Evolutionary conservation across 2,329 filamentous ascomycete genomes (phyloP), one percentile per base, ranked within the genome.

Genomic region (Trichoderma sp.): DNA sequence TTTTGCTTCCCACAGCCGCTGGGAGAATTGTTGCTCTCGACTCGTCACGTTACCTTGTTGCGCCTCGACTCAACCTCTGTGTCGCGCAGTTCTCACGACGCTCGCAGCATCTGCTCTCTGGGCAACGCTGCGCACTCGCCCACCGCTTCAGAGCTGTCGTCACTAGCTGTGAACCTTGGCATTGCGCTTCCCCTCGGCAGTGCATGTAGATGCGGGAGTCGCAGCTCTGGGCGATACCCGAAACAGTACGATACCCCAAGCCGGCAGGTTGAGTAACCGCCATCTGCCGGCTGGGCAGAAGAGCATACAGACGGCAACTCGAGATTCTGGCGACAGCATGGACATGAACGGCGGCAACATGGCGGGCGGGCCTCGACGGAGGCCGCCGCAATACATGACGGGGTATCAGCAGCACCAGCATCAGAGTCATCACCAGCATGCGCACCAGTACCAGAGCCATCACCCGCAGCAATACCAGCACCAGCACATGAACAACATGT

Each of bases 281-380:
- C 87, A 89, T 89, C 87, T 90, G 87, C 87, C 88, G 86, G 87
- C 87, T 86, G 89, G 89, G 84, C 87, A 88, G 79, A 82, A 88
- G 79, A 82, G 82, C 77, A 83, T 85, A 80, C 82, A 80, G 73
- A 80, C 79, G 74, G 77, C 74, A 69, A 72, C 71, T 67, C 73
- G 72, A 67, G 74, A 72, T 68, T 73, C 74, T 64, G 68, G 70
- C 65, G 74, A 73, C 59, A 73, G 73, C 66, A 75, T 77, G 68
- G 74, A 77, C 21, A 12, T 62, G 58, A 62, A 62, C 24, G 58
- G 34, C 34, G 34, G 58, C 45, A 60, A 17, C 47, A 60, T 60
- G 67, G 77, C 73, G 58, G 74, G 77, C 66, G 77, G 74, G 57
- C 72, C 78, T 69, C 76, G 78, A 64, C 69, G 77, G 72, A 73